Conservation (phyloP, 2,329 filamentous ascomycete genomes). For the Penicillium vulpinum region DNA sequence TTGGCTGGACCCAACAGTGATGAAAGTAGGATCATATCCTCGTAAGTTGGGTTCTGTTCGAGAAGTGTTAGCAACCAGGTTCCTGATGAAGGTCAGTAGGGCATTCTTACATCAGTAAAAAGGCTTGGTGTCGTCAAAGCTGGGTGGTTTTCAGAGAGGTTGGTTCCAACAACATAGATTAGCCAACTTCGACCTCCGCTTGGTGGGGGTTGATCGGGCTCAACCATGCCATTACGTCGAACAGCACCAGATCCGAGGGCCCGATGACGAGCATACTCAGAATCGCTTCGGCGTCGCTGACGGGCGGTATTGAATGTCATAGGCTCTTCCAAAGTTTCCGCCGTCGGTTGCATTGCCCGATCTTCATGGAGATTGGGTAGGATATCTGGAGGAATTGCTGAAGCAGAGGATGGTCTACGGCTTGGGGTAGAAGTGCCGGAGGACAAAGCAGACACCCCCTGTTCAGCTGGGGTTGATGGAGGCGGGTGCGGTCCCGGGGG, state of each 20-base stretch:
- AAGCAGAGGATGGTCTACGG: constrained; percentile 50
- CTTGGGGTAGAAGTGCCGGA: constrained; percentile 54
- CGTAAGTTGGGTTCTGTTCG: constrained; percentile 62
- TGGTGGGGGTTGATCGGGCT: constrained; percentile 53
- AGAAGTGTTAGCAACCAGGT: constrained; percentile 13
- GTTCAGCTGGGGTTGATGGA: constrained; percentile 63
- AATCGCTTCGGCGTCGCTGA: constrained; percentile 60
- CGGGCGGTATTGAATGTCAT: constrained; percentile 46
- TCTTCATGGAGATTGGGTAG: constrained; percentile 44
- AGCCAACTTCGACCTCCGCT: constrained; percentile 65
- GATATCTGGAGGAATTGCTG: constrained; percentile 40
- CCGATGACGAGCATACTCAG: constrained; percentile 57
- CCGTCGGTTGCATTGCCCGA: constrained; percentile 35
- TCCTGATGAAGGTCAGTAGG: not conserved
- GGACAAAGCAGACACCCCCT: constrained; percentile 55
- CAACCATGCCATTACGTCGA: constrained; percentile 64
- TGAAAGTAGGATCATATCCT: constrained; percentile 70
- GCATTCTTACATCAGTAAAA: constrained; percentile 62
- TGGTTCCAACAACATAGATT: constrained; percentile 70
- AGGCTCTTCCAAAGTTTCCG: constrained; percentile 46
- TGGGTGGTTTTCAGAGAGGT: constrained; percentile 68
- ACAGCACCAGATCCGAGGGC: constrained; percentile 62
- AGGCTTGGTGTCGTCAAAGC: constrained; percentile 69
- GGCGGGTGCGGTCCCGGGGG: constrained; percentile 61
- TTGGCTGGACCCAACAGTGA: constrained; percentile 67